phyloP scores from a whole-genome alignment of 768 basidiomycete genomes.

The Tephrocybe sp. region DNA sequence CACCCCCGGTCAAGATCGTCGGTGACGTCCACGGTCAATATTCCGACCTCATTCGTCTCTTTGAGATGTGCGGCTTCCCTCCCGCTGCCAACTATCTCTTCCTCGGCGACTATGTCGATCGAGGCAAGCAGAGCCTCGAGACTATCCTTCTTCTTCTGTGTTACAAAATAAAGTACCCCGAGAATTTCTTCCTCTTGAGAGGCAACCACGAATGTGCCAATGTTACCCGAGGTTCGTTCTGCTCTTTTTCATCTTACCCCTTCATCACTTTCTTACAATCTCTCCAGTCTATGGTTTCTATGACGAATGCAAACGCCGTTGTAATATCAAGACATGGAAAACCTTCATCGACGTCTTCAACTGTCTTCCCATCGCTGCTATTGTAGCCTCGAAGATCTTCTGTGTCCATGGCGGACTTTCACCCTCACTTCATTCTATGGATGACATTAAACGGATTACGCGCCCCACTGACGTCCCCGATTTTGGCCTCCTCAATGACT shows the following conservation, averaged over 20 bases:
- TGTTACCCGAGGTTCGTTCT: slow-evolving; percentile 82
- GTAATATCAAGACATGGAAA: slow-evolving; percentile 99
- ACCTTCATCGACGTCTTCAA: slow-evolving; percentile 99
- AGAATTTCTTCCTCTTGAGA: slow-evolving; percentile 97
- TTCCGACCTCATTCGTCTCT: slow-evolving; percentile 95
- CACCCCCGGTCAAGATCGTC: slow-evolving; percentile 98
- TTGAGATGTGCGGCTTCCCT: slow-evolving; percentile 99
- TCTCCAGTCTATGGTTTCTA: slow-evolving; percentile 95
- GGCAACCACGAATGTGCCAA: slow-evolving; percentile 99
- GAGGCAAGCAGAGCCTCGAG: slow-evolving; percentile 97
- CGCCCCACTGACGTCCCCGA: slow-evolving; percentile 98
- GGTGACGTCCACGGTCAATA: slow-evolving; percentile 99
- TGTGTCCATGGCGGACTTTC: slow-evolving; percentile 97
- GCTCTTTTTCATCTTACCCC: slow-evolving; percentile 1
- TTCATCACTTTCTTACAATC: slow-evolving; percentile 15
- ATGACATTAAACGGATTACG: slow-evolving; percentile 97
- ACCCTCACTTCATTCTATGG: slow-evolving; percentile 92
- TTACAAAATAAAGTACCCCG: slow-evolving; percentile 99
- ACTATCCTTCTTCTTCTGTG: slow-evolving; percentile 95
- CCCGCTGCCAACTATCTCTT: slow-evolving; percentile 97
- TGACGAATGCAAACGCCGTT: slow-evolving; percentile 98
- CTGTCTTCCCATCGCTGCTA: slow-evolving; percentile 95
- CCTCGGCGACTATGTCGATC: slow-evolving; percentile 98
- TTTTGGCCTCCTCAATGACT: slow-evolving; percentile 94
- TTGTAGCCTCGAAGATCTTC: slow-evolving; percentile 99